Conservation (phyloP, 306 rosid species). For the Carpinus fangiana region DNA sequence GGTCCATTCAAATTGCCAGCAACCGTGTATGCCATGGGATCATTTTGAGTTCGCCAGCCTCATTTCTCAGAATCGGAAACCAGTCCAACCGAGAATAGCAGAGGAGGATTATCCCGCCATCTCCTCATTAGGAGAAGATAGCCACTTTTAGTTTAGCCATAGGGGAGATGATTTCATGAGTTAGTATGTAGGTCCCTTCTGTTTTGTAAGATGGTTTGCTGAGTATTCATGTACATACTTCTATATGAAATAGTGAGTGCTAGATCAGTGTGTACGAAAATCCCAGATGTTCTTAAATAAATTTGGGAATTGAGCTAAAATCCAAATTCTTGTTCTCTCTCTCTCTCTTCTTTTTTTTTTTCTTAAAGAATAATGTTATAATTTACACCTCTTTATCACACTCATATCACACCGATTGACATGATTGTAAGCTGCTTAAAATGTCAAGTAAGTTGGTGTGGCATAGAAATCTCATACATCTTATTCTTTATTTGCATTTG, state of each 20-base stretch:
- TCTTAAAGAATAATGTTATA: too few relatives aligned
- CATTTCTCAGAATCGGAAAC: constrained; percentile 3
- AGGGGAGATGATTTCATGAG: constrained; percentile 32
- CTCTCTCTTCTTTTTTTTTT: too few relatives aligned
- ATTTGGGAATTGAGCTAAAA: constrained; percentile 28
- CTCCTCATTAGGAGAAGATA: constrained; percentile 27
- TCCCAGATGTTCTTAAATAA: constrained; percentile 45
- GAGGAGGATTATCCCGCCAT: constrained; percentile 11
- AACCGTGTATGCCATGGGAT: constrained; percentile 5
- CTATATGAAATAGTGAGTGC: constrained; percentile 35
- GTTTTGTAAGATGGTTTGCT: constrained; percentile 35
- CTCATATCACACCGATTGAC: too few relatives aligned
- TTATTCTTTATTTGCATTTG: too few relatives aligned
- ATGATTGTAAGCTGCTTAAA: too few relatives aligned
- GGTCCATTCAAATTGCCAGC: constrained; percentile 7
- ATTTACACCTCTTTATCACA: too few relatives aligned
- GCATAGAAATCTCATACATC: too few relatives aligned
- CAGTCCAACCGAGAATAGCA: constrained; percentile 15
- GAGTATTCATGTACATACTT: constrained; percentile 34
- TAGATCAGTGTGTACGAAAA: constrained; percentile 35
- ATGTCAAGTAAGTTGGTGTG: too few relatives aligned
- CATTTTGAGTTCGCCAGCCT: constrained; percentile 2
- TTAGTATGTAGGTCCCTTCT: constrained; percentile 30
- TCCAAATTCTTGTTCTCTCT: constrained; percentile 4
- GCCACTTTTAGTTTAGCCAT: constrained; percentile 19